A percentile compares a stretch with the other conserved stretches of the same genome.
These are phyloP conservation scores for Malassezia japonica DNA, from an alignment of 1,284 basidiomycete species.

Conservation along the genomic window DNA sequence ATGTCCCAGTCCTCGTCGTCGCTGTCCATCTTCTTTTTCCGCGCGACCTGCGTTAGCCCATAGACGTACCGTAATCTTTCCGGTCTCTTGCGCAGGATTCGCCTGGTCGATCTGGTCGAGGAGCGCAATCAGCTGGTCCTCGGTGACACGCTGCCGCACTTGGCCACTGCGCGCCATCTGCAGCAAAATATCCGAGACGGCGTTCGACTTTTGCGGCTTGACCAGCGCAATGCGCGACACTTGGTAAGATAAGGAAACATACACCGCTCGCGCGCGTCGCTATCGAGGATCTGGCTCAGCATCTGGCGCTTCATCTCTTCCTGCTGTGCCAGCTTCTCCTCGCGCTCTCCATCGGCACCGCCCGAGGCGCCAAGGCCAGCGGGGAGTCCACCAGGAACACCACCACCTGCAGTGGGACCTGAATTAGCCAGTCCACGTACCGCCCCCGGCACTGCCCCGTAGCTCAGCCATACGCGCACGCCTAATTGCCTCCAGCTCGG, in stretches of 20 bases:
- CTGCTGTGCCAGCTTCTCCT: slow-evolving; percentile 46
- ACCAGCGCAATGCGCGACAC: slow-evolving; percentile 87
- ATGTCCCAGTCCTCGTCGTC: slow-evolving; percentile 18
- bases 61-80: slow-evolving; percentile 43
- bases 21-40: slow-evolving; percentile 14
- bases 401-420: too few species aligned
- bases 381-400: neutral
- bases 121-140: slow-evolving; percentile 78
- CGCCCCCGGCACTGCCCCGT: slow-evolving; percentile 13
- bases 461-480: slow-evolving; percentile 44
- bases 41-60: neutral
- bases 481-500: slow-evolving; percentile 47
- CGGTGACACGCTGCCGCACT: slow-evolving; percentile 70
- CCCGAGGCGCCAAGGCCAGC: slow-evolving; percentile 39
- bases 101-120: slow-evolving; percentile 69
- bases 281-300: slow-evolving; percentile 77
- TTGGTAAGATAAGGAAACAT: slow-evolving; percentile 51
- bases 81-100: slow-evolving; percentile 14
- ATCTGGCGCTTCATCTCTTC: slow-evolving; percentile 56
- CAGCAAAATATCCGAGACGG: slow-evolving; percentile 75
- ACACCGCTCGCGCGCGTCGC: slow-evolving; percentile 81
- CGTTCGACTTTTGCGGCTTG: slow-evolving; percentile 71
- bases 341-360: slow-evolving; percentile 47
- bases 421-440: neutral
- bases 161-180: slow-evolving; percentile 91